Conservation (phyloP, 495 filamentous ascomycete species). For the Beverwykella pulmonaria region DNA sequence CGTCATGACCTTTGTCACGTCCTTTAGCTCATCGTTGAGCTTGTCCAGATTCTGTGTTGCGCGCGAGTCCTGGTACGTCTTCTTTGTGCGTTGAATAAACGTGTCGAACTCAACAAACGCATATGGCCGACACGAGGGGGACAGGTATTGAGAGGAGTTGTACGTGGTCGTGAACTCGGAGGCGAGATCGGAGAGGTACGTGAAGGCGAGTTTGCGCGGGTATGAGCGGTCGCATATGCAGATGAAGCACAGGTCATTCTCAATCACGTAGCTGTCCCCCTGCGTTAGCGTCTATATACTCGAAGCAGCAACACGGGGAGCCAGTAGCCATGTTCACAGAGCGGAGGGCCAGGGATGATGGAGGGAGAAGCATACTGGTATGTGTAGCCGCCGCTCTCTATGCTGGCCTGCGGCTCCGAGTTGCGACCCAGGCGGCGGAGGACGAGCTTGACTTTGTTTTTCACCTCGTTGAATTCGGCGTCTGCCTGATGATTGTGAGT, state of each 20-base stretch:
- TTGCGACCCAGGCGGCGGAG: constrained; percentile 82
- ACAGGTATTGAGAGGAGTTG: constrained; percentile 68
- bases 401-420: constrained; percentile 85
- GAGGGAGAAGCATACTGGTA: constrained; percentile 67
- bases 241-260: constrained; percentile 80
- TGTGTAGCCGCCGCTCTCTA: constrained; percentile 83
- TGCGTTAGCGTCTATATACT: constrained; percentile 6
- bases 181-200: constrained; percentile 88
- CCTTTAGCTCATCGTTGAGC: constrained; percentile 91
- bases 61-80: constrained; percentile 90
- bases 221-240: constrained; percentile 92
- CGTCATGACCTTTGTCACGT: constrained; percentile 99
- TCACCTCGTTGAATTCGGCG: constrained; percentile 80
- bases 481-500: constrained; percentile 57
- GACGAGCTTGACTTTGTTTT: constrained; percentile 86
- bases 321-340: neutral
- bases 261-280: constrained; percentile 74
- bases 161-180: constrained; percentile 91
- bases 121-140: constrained; percentile 80
- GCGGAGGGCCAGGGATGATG: neutral
- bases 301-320: neutral
- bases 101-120: constrained; percentile 98
- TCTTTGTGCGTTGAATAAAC: constrained; percentile 90
- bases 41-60: constrained; percentile 85
- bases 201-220: constrained; percentile 97